phyloP scores from a whole-genome alignment of 495 filamentous ascomycete species.

The Penicillium daleae region DNA sequence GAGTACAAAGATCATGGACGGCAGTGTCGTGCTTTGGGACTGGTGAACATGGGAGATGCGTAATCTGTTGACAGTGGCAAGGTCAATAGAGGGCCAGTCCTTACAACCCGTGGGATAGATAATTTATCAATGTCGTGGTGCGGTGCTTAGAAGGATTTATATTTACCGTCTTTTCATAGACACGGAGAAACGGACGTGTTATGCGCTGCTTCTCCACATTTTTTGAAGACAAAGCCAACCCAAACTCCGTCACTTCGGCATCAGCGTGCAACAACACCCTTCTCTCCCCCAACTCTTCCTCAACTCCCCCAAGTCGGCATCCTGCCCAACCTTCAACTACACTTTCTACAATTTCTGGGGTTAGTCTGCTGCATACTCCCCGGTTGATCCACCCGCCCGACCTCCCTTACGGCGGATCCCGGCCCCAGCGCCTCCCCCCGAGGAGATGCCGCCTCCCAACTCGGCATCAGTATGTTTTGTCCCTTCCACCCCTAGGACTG shows the following conservation, averaged over 20 bases:
- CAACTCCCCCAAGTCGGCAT: background rate
- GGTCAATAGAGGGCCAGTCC: background rate
- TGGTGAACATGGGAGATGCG: background rate
- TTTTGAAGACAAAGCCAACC: conserved; percentile 3
- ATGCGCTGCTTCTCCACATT: conserved; percentile 21
- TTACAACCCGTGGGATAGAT: background rate
- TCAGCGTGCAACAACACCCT: background rate
- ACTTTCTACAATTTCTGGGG: background rate
- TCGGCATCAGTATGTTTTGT: conserved; percentile 29
- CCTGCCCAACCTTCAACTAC: background rate
- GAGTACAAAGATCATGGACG: background rate
- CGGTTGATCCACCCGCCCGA: conserved; percentile 17
- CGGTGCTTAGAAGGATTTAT: background rate
- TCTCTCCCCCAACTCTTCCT: background rate
- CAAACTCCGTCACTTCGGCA: conserved; percentile 6
- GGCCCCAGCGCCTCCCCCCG: conserved; percentile 13
- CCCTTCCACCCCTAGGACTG: background rate
- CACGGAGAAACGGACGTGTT: conserved; percentile 14
- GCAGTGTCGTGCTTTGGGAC: background rate
- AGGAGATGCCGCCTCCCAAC: conserved; percentile 38
- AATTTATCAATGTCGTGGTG: background rate
- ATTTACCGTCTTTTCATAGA: conserved; percentile 2
- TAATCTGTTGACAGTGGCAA: background rate
- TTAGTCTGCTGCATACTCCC: conserved; percentile 4
- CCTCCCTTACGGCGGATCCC: conserved; percentile 26